Base-by-base conservation (phyloP, 1,284 basidiomycete genomes). In the Testicularia cyperi region DNA sequence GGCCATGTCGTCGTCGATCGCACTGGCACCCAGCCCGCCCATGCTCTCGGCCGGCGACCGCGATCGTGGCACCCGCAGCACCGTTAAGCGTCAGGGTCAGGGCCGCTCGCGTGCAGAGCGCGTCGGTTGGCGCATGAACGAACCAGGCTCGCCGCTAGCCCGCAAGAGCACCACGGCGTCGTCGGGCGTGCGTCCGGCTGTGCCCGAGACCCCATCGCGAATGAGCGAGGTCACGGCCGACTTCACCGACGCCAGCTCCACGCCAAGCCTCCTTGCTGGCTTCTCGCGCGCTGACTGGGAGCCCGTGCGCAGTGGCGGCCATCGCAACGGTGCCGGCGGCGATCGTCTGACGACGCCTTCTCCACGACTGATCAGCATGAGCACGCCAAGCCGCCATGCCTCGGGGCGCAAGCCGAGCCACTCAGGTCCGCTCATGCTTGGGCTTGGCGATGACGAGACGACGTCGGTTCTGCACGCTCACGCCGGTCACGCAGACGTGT, bases 141-240 rank as follows among this genome's bases (percentile, higher is more conserved):
- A 71, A 38, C 68, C 61, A 20, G 64, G 60, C n/a, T 69, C 67
- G 30, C 68, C 68, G 13, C 48, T 71, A 12, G 68, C 61, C 9
- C 58, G 68, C 32, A 71, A 71, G 53, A 65, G 65, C 44, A 61
- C 57, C 21, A 55, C 57, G 6, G 51, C 51, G 15, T 61, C 57
- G 14, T 41, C 51, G 1, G 57, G 57, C 7, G 51, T 61, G 21
- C 57, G 57, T 30, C 39, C 53, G 10, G 51, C 48, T 24, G 42
- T 51, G 19, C 51, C 44, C 36, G 52, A 65, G 26, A 52, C 63
- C 28, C 46, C 47, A 4, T 44, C 57, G 27, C 51, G 42, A 31
- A 30, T 41, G 22, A 52, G 53, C 40, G 48, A 49, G 19, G 45
- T 48, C n/a, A 54, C 53, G 1, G 44, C 25, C 34, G 64, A 56